Evolutionary conservation across 2,329 filamentous ascomycete genomes (phyloP).

Genomic region (Calcarisporium arbuscula): DNA sequence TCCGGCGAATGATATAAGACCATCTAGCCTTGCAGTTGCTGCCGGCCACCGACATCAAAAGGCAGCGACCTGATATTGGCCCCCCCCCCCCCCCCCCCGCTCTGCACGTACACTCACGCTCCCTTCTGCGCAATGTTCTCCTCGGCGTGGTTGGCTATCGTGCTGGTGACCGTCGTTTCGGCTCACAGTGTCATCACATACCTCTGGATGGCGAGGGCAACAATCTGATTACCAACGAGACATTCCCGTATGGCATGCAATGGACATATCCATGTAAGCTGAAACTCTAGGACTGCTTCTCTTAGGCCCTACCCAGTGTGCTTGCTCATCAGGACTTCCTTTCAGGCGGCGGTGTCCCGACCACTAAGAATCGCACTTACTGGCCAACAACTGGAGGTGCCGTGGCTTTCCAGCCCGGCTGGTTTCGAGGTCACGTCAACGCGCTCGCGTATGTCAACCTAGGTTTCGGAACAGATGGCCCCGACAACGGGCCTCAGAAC

Average conservation of each 20-base stretch:
- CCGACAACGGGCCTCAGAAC: constrained; percentile 64
- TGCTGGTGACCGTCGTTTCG: constrained; percentile 43
- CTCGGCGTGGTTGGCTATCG: constrained; percentile 35
- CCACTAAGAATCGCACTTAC: constrained; percentile 76
- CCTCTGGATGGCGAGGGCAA: constrained; percentile 81
- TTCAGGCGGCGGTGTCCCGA: constrained; percentile 74
- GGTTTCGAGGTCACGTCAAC: constrained; percentile 83
- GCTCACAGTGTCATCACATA: constrained; percentile 84
- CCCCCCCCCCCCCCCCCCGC: background rate
- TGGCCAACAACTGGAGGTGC: constrained; percentile 87
- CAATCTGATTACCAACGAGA: constrained; percentile 72
- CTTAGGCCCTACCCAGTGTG: constrained; percentile 12
- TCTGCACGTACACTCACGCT: constrained; percentile 4
- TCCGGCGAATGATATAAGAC: no score
- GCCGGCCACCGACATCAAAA: no score
- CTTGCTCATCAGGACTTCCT: background rate
- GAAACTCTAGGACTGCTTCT: constrained; percentile 2
- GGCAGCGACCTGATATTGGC: background rate
- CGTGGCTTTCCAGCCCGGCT: constrained; percentile 86
- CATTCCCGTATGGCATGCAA: constrained; percentile 85
- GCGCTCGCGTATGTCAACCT: constrained; percentile 89
- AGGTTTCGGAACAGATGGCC: constrained; percentile 67
- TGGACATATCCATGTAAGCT: constrained; percentile 90
- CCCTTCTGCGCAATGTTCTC: constrained; percentile 34
- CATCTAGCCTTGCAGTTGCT: no score